Conservation (phyloP, 108 stramenopile species). For the Discostella stelligeroides region DNA sequence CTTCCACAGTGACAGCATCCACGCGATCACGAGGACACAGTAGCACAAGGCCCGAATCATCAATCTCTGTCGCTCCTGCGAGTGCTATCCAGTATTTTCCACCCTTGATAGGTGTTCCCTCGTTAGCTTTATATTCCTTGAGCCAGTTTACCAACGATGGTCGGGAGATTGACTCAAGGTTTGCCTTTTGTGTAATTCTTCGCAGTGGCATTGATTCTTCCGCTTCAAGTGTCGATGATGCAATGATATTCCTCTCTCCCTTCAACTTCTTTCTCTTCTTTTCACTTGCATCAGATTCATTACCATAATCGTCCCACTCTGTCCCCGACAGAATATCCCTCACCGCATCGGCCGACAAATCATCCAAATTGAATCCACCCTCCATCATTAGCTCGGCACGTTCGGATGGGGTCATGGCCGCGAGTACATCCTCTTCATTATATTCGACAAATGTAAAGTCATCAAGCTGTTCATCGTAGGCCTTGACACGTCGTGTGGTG, state of each 20-base stretch:
- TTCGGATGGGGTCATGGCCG: conserved; percentile 71
- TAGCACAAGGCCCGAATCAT: conserved; percentile 79
- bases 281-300: conserved; percentile 22
- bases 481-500: conserved; percentile 45
- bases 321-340: conserved; percentile 25
- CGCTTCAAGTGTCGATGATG: not conserved
- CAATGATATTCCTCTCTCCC: not conserved
- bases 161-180: conserved; percentile 38
- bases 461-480: conserved; percentile 60
- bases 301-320: conserved; percentile 25
- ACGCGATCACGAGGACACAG: conserved; percentile 68
- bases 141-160: conserved; percentile 80
- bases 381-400: conserved; percentile 51
- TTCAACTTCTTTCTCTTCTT: conserved; percentile 24
- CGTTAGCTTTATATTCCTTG: conserved; percentile 67
- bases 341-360: conserved; percentile 33
- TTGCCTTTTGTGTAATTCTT: conserved; percentile 25
- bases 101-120: conserved; percentile 75
- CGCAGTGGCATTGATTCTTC: not conserved
- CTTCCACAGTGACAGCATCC: conserved; percentile 58
- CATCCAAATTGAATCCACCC: conserved; percentile 33
- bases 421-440: conserved; percentile 67
- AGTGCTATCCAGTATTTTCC: conserved; percentile 84
- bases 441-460: conserved; percentile 60
- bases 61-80: conserved; percentile 75